Evolutionary conservation across 2,329 filamentous ascomycete genomes (phyloP).

Genomic region (Triangularia verruculosa): DNA sequence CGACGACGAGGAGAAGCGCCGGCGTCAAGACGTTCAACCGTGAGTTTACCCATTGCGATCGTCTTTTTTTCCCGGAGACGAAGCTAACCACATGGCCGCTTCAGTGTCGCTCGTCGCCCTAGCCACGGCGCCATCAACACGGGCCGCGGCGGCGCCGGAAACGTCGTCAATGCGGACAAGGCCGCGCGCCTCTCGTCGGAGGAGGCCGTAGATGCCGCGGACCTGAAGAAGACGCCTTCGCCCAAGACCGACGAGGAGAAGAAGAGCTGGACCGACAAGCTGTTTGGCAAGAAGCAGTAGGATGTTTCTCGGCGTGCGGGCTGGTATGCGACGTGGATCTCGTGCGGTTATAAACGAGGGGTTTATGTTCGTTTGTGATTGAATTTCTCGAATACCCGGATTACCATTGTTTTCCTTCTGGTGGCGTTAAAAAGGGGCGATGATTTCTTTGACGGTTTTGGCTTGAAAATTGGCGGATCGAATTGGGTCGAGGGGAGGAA

Average conservation of each 20-base stretch:
- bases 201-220: slow-evolving; percentile 26
- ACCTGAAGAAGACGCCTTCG: slow-evolving; percentile 8
- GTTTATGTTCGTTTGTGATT: background rate
- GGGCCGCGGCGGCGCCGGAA: slow-evolving; percentile 74
- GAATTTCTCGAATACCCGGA: background rate
- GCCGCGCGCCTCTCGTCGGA: slow-evolving; percentile 22
- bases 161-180: slow-evolving; percentile 53
- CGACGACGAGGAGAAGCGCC: slow-evolving; percentile 70
- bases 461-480: background rate
- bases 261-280: slow-evolving; percentile 27
- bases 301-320: background rate
- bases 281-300: slow-evolving; percentile 28
- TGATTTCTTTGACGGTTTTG: background rate
- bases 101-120: slow-evolving; percentile 52
- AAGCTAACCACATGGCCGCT: background rate
- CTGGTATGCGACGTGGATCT: background rate
- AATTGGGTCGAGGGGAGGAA: background rate
- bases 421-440: slow-evolving; percentile 3
- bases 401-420: background rate
- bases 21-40: slow-evolving; percentile 79
- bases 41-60: too few relatives aligned
- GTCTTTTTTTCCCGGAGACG: background rate
- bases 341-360: background rate
- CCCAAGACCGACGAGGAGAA: slow-evolving; percentile 12
- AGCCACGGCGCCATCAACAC: slow-evolving; percentile 61